phyloP scores from a whole-genome alignment of 352 stramenopile species.

The Phytophthora vignae region DNA sequence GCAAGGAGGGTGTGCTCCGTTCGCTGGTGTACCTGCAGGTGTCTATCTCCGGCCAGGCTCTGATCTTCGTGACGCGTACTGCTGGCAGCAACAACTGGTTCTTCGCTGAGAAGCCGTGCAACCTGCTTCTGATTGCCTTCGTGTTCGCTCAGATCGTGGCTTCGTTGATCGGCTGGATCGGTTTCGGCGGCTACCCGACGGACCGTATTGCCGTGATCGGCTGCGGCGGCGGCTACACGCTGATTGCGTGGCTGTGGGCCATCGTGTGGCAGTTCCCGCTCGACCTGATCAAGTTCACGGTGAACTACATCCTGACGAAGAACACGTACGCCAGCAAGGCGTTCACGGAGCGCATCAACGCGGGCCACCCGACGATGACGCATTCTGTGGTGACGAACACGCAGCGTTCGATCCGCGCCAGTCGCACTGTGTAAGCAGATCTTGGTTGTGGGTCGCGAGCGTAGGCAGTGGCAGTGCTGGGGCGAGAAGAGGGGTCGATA shows the following conservation, averaged over 20 bases:
- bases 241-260: conserved; percentile 73
- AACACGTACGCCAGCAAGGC: conserved; percentile 66
- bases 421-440: conserved; percentile 61
- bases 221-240: conserved; percentile 55
- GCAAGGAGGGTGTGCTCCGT: conserved; percentile 74
- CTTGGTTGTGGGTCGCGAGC: neutral
- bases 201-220: no score
- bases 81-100: conserved; percentile 82
- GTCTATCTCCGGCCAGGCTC: conserved; percentile 74
- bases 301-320: conserved; percentile 76
- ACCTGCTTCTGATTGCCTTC: conserved; percentile 72
- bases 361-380: conserved; percentile 69
- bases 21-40: conserved; percentile 78
- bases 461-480: conserved; percentile 10
- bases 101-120: conserved; percentile 70
- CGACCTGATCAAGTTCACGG: conserved; percentile 75
- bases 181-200: conserved; percentile 60
- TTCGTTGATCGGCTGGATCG: conserved; percentile 70
- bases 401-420: conserved; percentile 73
- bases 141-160: conserved; percentile 73
- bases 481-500: conserved; percentile 19
- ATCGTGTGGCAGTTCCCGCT: conserved; percentile 82
- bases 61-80: conserved; percentile 82
- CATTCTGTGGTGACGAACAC: conserved; percentile 68
- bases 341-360: conserved; percentile 82